Percentiles rank a stretch among this genome's conserved stretches.
Conservation (phyloP, 768 basidiomycete species). For the Boletus coccyginus region DNA sequence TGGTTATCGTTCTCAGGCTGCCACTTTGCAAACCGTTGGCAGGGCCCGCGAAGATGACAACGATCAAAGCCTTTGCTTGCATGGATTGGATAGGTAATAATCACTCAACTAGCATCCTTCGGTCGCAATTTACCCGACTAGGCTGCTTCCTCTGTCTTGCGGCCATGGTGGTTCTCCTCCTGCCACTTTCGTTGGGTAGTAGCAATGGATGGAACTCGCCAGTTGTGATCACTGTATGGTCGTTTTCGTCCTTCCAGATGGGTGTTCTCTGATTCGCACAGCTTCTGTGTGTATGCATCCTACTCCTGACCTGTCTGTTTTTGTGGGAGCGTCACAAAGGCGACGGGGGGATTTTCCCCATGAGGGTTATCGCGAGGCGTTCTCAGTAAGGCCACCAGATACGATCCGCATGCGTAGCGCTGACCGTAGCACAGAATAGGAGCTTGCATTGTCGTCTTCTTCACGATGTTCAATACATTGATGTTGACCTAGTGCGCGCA, state of each 20-base stretch:
- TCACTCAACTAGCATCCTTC: neutral
- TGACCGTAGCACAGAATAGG: conserved; percentile 2
- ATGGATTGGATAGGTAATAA: conserved; percentile 17
- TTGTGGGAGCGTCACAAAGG: conserved; percentile 12
- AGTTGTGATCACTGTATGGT: conserved; percentile 5
- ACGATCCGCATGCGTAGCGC: neutral
- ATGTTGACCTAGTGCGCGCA: conserved; percentile 5
- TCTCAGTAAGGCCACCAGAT: conserved; percentile 5
- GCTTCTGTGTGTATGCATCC: conserved; percentile 8
- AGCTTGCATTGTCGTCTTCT: conserved; percentile 9
- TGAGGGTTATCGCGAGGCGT: conserved; percentile 3
- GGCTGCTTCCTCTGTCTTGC: conserved; percentile 14
- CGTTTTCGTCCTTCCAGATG: neutral
- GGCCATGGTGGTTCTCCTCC: conserved; percentile 7
- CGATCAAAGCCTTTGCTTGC: neutral
- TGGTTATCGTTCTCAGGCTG: conserved; percentile 3
- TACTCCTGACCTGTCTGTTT: conserved; percentile 2
- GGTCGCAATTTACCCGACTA: neutral
- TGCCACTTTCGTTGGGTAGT: conserved; percentile 12
- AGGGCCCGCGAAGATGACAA: neutral
- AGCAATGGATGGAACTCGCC: conserved; percentile 7
- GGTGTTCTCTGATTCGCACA: neutral
- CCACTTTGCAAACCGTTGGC: conserved; percentile 4
- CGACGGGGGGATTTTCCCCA: conserved; percentile 7
- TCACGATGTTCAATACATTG: conserved; percentile 13